These are phyloP conservation scores for Diutina mesorugosa DNA, from an alignment of 1,139 yeast species.

Conservation along the genomic window DNA sequence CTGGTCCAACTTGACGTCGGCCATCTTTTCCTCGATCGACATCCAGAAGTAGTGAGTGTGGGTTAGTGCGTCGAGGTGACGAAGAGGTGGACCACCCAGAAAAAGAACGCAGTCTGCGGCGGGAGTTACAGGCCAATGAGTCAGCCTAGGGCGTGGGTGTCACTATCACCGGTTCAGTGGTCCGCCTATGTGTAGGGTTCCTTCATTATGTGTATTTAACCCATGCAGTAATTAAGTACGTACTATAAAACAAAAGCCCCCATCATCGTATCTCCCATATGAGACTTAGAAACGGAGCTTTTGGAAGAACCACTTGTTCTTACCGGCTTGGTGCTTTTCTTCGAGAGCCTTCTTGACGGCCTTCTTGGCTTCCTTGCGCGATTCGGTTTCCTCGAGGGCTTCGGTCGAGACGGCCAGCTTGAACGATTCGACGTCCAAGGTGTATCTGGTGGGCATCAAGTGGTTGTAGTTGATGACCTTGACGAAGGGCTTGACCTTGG, in stretches of 20 bases:
- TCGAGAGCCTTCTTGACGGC: constrained; percentile 98
- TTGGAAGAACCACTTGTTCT: constrained; percentile 99
- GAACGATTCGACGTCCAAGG: constrained; percentile 92
- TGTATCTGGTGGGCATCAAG: constrained; percentile 99
- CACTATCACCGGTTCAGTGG: not conserved
- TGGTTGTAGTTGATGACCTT: constrained; percentile 99
- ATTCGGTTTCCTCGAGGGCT: constrained; percentile 95
- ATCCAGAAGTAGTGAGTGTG: not conserved
- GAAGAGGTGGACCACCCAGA: not conserved
- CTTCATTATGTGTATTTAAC: constrained; percentile 1
- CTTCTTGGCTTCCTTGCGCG: constrained; percentile 98
- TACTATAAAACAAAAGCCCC: constrained; percentile 2
- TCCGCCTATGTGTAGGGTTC: not conserved
- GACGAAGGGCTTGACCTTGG: constrained; percentile 98
- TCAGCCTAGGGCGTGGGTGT: not conserved
- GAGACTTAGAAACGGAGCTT: constrained; percentile 82
- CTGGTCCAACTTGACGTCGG: not conserved
- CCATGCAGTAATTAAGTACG: constrained; percentile 3
- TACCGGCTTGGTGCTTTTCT: constrained; percentile 99
- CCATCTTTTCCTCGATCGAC: not conserved
- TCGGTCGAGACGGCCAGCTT: constrained; percentile 86
- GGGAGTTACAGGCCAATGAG: not conserved
- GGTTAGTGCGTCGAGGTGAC: not conserved
- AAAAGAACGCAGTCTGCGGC: not conserved
- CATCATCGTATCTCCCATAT: constrained; percentile 4